Evolutionary conservation across 2,329 filamentous ascomycete genomes (phyloP), one percentile per base, ranked within the genome.

Genomic region (Hymenoscyphus repandus): DNA sequence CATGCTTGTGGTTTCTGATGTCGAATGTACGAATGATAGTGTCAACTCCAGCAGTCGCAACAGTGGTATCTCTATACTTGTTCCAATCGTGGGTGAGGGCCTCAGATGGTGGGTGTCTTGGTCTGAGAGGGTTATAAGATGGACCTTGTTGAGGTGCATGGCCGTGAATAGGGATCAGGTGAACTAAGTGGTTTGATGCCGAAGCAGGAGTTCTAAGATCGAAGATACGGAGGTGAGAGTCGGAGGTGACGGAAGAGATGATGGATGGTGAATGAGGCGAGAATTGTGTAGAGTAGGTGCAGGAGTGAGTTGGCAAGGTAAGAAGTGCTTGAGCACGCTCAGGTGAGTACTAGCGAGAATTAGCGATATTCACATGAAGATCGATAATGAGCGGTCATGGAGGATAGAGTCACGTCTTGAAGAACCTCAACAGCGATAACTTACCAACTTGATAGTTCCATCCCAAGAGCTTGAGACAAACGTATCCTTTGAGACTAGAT

Each of bases 61-160:
- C 74, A 22, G 96, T 76, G 0, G 83, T 86, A 58, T 90, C 83
- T 36, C 87, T 81, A 71, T 99, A 99, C 70, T 99, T 99, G 73
- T 99, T 99, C 93, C 93, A 99, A 69, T 99, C 93, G 70, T 97
- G 93, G 0, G 91, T 96, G 31, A 99, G 78, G 34, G 89, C 82
- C 73, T 99, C 93, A 9, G 71, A 66, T 27, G 70, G 72, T 45
- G 64, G 68, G 52, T 58, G 65, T 27, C 57, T 60, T 47, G 60
- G 64, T 13, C 64, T 61, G 27, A 64, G 61, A 11, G 59, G 56
- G 56, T 62, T 59, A 10, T 59, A 18, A 3, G 52, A 31, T 3
- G 52, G 20, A 7, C 68, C 65, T 6, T 70, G 44, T 17, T 42
- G 43, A 2, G 57, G 60, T 72, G 71, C 10, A 74, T 70, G 13